Evolutionary conservation across 306 rosid species (phyloP), one percentile per base, ranked within the genome.

Genomic region (Citrullus amarus): DNA sequence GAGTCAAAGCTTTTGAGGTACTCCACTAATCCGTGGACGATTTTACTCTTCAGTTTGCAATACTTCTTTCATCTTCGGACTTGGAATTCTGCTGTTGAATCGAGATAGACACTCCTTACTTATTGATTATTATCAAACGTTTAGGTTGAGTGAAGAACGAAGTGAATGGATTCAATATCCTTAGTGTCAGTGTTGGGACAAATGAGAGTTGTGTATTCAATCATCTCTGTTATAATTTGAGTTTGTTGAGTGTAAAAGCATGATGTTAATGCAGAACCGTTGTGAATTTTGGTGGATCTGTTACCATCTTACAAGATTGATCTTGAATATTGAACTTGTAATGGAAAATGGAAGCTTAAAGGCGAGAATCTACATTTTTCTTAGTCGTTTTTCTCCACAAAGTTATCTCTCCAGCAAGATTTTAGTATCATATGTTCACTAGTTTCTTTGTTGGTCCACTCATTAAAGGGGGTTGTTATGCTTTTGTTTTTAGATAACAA

Each of bases 1-100:
- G 18, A 25, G 80, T 78, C 71, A 60, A 62, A 61, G 73, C 73
- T 28, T 61, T 3, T 69, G 80, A 78, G 80, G 80, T 78, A 25
- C 3, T 41, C 61, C 22, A 51, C 6, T 14, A 51, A 51, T 51
- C 6, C 56, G 15, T 51, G 15, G 1, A 48, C 54, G 54, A 4
- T 48, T 48, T 48, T 48, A 18, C 73, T 66, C 20, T 34, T 6
- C 17, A 16, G 38, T 25, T 46, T 70, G 32, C 20, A 0, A 6
- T 70, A 70, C 32, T 48, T 20, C 4, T 44, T 70, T 71, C n/a
- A 11, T 44, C 41, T 46, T 71, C 16, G 2, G 10, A 48, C 14
- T 48, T 14, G 57, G 41, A 69, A 46, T 22, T 71, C 22, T 71
- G 38, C 25, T 71, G 25, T 71, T 5, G 43, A 71, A 20, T 65